Base-by-base conservation (phyloP, 2,329 filamentous ascomycete species). In the Fusarium sp. region DNA sequence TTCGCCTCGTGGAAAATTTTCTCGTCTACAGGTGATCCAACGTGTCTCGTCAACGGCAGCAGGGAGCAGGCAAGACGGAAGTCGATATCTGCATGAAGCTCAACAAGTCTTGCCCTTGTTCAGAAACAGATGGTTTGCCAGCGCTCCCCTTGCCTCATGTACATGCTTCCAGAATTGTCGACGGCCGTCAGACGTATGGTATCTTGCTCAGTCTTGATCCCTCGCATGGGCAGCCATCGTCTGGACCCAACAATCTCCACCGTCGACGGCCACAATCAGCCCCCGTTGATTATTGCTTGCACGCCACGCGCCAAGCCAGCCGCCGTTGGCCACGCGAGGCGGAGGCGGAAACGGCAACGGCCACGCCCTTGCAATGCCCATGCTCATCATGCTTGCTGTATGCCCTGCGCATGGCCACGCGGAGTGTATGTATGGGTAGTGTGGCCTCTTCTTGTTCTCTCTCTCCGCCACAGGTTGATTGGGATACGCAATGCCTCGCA, bases 281-380 rank as follows among this genome's bases (percentile, higher is more conserved):
- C 57, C 54, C 59, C 59, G 42, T 27, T 50, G 27, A 33, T 36
- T 25, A 33, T 36, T 36, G 31, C 27, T 54, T 59, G 56, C 36
- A 71, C 50, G 65, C 68, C 70, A 63, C 52, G 45, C 35, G 64
- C 35, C 58, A 74, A 68, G 66, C 60, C 56, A 31, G 65, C 50
- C 29, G 38, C 71, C 52, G 45, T 74, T 69, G 27, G 31, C 68
- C 56, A 74, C 68, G 71, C 71, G 71, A 74, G 68, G 42, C 62
- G 71, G 71, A 60, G 45, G 42, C 66, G 54, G 60, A 25, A 59
- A 40, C 35, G 25, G 36, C 42, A 42, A 25, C 33, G 29, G n/a
- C 58, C 25, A 45, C 58, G 38, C 38, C 38, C 25, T 27, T 50
- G 25, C 27, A n/a, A 52, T n/a, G 47, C 18, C 47, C 47, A 52